Evolutionary conservation across 2,329 filamentous ascomycete genomes (phyloP).

Genomic region (Paracorniculantispora psalliotae): DNA sequence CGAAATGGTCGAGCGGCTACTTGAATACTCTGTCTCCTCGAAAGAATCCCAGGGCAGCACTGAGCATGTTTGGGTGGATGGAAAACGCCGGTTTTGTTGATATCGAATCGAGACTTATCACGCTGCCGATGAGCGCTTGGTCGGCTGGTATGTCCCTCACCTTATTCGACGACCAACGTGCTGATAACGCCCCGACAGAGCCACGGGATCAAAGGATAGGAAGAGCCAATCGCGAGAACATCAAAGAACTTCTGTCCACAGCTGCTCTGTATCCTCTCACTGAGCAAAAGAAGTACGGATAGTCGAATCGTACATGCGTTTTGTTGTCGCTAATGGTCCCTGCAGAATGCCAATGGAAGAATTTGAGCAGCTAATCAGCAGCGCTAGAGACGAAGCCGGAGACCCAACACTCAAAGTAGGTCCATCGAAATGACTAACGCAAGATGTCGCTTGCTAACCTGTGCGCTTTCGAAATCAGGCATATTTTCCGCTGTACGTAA

Average conservation of each 20-base stretch:
- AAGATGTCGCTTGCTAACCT: background rate
- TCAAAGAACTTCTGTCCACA: slow-evolving; percentile 50
- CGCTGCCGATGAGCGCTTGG: slow-evolving; percentile 66
- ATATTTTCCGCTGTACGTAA: slow-evolving; percentile 57
- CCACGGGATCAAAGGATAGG: slow-evolving; percentile 50
- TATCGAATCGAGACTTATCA: slow-evolving; percentile 60
- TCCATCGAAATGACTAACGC: background rate
- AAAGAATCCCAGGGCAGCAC: slow-evolving; percentile 62
- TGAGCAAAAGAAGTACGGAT: slow-evolving; percentile 40
- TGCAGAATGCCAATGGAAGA: slow-evolving; percentile 53
- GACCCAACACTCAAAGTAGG: slow-evolving; percentile 51
- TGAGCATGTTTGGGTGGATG: slow-evolving; percentile 56
- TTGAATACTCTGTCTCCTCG: slow-evolving; percentile 54
- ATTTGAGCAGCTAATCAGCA: slow-evolving; percentile 51
- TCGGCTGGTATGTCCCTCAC: slow-evolving; percentile 48
- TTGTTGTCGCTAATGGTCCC: slow-evolving; percentile 14
- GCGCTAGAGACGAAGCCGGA: slow-evolving; percentile 49
- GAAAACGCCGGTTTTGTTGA: slow-evolving; percentile 61
- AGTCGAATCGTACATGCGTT: background rate
- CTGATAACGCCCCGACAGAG: slow-evolving; percentile 31
- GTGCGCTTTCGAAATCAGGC: slow-evolving; percentile 33
- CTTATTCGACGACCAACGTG: background rate
- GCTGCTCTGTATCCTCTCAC: slow-evolving; percentile 54
- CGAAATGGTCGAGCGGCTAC: slow-evolving; percentile 63
- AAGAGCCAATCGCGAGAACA: slow-evolving; percentile 47